Conservation (phyloP, 2,329 filamentous ascomycete genomes). For the Apiospora malaysiana region DNA sequence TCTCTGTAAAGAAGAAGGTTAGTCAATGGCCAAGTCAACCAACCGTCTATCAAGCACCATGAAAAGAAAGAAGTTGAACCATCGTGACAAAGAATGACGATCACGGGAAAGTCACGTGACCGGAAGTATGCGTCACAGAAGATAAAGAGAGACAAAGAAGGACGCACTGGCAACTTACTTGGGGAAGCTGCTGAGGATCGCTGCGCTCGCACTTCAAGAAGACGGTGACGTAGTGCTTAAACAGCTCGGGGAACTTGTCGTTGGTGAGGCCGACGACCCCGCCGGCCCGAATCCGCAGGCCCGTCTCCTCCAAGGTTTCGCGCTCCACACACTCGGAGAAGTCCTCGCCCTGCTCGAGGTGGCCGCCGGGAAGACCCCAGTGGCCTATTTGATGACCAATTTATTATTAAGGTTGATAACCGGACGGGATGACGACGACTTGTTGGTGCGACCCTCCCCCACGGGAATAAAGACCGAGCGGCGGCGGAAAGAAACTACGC, state of each 20-base stretch:
- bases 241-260: conserved; percentile 24
- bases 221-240: conserved; percentile 29
- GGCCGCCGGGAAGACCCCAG: conserved; percentile 28
- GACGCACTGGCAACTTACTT: neutral
- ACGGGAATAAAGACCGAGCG: neutral
- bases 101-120: neutral
- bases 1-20: neutral
- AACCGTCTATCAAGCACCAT: no score
- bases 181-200: neutral
- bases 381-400: neutral
- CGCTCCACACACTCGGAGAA: conserved; percentile 27
- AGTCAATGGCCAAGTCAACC: no score
- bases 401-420: neutral
- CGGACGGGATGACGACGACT: neutral
- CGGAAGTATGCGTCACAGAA: neutral
- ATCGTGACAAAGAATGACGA: no score
- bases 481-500: neutral
- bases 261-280: conserved; percentile 28
- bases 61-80: no score
- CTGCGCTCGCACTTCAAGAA: conserved; percentile 21
- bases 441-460: neutral
- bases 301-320: conserved; percentile 30
- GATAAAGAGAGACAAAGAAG: neutral
- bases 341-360: conserved; percentile 28
- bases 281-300: conserved; percentile 21